phyloP scores from a whole-genome alignment of 371 early-diverging fungal genomes.

The Ordospora colligata region DNA sequence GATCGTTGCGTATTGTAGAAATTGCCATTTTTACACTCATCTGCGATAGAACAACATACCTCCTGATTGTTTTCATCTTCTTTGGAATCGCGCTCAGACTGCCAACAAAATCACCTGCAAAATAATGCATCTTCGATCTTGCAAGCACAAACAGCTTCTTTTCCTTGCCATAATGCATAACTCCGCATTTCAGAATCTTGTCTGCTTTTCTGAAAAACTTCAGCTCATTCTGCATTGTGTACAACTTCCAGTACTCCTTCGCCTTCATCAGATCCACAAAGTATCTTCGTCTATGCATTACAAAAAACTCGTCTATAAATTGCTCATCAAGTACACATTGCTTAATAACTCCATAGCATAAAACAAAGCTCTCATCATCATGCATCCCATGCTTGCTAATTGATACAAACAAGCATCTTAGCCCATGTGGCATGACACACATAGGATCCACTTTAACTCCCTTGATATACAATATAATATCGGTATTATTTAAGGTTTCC shows the following conservation, averaged over 20 bases:
- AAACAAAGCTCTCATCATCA: neutral
- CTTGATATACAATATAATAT: neutral
- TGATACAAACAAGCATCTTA: neutral
- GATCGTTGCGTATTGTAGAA: neutral
- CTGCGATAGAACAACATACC: neutral
- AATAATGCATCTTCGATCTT: conserved; percentile 2
- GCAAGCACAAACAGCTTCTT: conserved; percentile 6
- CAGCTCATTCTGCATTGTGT: neutral
- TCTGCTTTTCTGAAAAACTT: neutral
- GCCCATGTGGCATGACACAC: neutral
- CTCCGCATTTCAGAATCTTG: neutral
- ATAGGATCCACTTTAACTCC: neutral
- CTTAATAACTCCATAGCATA: neutral
- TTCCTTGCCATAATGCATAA: neutral
- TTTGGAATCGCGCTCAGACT: neutral
- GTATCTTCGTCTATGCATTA: neutral
- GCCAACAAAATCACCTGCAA: neutral
- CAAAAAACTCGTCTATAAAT: conserved; percentile 3
- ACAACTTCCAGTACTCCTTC: conserved; percentile 1
- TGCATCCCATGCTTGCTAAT: neutral
- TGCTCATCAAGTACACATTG: neutral
- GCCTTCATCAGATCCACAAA: conserved; percentile 10
- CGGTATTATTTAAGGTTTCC: neutral
- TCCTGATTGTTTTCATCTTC: neutral
- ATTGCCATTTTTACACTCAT: neutral